Conservation (phyloP, 306 rosid species). For the Arachis stenosperma region DNA sequence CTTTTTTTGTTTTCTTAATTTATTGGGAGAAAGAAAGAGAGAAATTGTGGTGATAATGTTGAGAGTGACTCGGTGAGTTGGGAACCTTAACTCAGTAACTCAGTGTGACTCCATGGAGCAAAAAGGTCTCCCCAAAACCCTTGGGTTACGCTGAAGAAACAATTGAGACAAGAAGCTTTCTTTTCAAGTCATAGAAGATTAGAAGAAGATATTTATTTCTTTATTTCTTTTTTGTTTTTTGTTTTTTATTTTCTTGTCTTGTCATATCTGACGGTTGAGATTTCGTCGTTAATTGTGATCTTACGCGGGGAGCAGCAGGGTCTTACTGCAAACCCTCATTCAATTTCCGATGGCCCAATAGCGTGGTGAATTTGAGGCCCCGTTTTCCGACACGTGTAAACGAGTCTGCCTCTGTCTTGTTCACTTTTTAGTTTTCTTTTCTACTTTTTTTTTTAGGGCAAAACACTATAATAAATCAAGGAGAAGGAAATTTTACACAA, state of each 20-base stretch:
- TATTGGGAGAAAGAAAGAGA: neutral
- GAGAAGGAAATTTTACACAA: too few relatives aligned
- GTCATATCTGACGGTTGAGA: neutral
- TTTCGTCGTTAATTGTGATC: neutral
- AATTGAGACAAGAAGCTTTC: neutral
- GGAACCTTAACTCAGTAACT: conserved; percentile 29
- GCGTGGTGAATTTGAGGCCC: neutral
- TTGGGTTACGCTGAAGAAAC: neutral
- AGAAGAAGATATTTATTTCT: neutral
- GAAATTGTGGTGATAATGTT: neutral
- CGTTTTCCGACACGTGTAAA: neutral
- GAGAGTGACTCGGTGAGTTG: conserved; percentile 5
- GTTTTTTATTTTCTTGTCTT: neutral
- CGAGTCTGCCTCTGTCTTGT: neutral
- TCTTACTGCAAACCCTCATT: neutral
- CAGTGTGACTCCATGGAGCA: neutral
- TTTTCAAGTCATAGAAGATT: neutral
- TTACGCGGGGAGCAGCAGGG: neutral
- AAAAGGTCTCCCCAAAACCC: neutral
- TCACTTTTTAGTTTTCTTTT: too few relatives aligned
- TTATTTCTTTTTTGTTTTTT: neutral
- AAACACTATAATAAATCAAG: too few relatives aligned
- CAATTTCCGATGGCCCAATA: conserved; percentile 7
- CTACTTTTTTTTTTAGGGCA: too few relatives aligned
- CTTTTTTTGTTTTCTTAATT: neutral